Conservation (phyloP, 2,329 filamentous ascomycete species). For the Penicillium sp. region DNA sequence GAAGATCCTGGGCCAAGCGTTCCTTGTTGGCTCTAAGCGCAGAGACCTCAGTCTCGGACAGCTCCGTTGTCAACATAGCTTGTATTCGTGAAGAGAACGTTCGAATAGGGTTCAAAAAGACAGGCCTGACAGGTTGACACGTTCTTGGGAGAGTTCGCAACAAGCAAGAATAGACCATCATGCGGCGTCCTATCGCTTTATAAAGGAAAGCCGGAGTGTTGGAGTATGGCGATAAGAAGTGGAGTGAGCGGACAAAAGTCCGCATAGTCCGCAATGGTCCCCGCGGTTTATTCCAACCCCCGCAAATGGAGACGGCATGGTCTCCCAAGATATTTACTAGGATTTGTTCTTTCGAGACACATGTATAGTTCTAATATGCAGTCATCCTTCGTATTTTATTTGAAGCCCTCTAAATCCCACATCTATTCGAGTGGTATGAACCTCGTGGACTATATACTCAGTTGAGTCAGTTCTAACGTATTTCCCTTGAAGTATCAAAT, state of each 20-base stretch:
- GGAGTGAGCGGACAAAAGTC: constrained; percentile 7
- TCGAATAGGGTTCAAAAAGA: not conserved
- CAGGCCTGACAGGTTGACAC: not conserved
- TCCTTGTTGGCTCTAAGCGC: constrained; percentile 57
- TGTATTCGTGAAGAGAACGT: constrained; percentile 14
- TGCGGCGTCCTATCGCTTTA: not conserved
- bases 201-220: not conserved
- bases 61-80: constrained; percentile 39
- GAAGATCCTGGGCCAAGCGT: constrained; percentile 62
- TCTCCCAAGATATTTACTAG: not conserved
- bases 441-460: not conserved
- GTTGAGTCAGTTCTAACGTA: not conserved
- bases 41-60: constrained; percentile 53
- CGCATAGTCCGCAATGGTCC: not conserved
- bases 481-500: not conserved
- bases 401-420: not conserved
- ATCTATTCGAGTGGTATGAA: not conserved
- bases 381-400: too few relatives aligned
- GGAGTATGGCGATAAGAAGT: constrained; percentile 7
- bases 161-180: not conserved
- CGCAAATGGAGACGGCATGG: not conserved
- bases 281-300: constrained; percentile 1
- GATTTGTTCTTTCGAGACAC: not conserved
- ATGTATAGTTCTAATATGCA: not conserved
- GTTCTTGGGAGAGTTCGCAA: not conserved